Base-by-base conservation (phyloP, 2,329 filamentous ascomycete species). In the Orbilia quercus region DNA sequence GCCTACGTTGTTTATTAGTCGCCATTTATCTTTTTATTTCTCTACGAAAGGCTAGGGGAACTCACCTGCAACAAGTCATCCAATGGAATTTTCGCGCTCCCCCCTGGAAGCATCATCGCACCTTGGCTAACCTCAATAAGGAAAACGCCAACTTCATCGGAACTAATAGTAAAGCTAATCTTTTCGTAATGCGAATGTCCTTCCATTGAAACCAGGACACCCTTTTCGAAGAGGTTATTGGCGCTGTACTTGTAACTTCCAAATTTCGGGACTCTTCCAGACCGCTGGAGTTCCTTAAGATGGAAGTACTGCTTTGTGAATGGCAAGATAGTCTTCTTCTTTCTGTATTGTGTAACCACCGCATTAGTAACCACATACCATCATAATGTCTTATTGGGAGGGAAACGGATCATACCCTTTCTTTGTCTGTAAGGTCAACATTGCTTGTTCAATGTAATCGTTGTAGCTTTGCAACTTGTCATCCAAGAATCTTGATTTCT, bases 281-380 rank as follows among this genome's bases (percentile, higher is more conserved):
- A 90, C 69, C 92, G 90, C 79, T 97, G 92, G 31, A 99, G 88
- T 82, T 99, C 95, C 76, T 92, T 90, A 83, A 98, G 92, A 82
- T 99, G 95, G 81, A 97, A 96, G 87, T 96, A 99, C 81, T 99
- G 95, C 79, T 96, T 96, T 22, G 94, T 97, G 81, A 99, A 99
- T 12, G 95, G 95, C 80, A 99, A 86, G 64, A 97, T 85, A 84
- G 97, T 97, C 81, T 96, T 96, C 83, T 95, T 96, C 83, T 96
- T 96, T 75, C 63, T 74, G 20, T 74, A 63, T 45, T 40, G 4
- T 20, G 14, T 90, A 25, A 62, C 54, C 12, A 38, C 2, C 23
- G 44, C 14, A 50, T 71, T 71, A 71, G 66, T 18, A 45, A 89
- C 77, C 77, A 48, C 12, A 20, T 77, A 76, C 77, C 77, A 54